Base-by-base conservation (phyloP, 257 asterid species). In the Nicotiana attenuata region DNA sequence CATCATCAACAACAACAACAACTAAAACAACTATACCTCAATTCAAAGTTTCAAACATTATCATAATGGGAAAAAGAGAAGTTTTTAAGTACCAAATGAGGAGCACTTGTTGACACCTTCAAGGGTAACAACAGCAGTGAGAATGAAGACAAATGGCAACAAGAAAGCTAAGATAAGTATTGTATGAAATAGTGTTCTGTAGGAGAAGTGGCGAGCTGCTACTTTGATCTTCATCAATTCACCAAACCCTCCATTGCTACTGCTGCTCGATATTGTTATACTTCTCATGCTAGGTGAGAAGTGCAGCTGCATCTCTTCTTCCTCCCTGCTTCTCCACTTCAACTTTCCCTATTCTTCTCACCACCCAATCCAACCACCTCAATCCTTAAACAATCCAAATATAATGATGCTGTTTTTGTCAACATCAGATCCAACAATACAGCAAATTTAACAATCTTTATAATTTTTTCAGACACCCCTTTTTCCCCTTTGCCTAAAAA, bases 241-340 rank as follows among this genome's bases (percentile, higher is more conserved):
- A 45, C 90, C 92, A 73, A 91, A 90, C 47, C 87, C 89, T 78
- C 92, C 95, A 80, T 80, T 56, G 83, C 84, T 87, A 86, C 84
- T 87, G 88, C 92, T 84, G 90, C 92, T 90, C 83, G 98, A 96
- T 89, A 96, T 94, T 84, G 98, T 96, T 90, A 96, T 92, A 90
- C 99, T 96, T 94, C 99, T 93, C 98, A 94, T 96, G 98, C 98
- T 94, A 90, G 98, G 98, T 88, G 99, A 96, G 96, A 96, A 94
- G 96, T 92, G 99, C 97, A 96, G 98, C 98, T 93, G 98, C 99
- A 96, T 96, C 98, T 92, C 47, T 41, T 41, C 47, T 41, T 41
- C 47, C 47, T 96, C 97, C 93, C 88, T 79, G 87, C 65, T 80
- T 53, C 82, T 63, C 82, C 56, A 63, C 82, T 82, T 60, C 60